phyloP scores from a whole-genome alignment of 139 green algal genomes.

The Chlorella sp. region DNA sequence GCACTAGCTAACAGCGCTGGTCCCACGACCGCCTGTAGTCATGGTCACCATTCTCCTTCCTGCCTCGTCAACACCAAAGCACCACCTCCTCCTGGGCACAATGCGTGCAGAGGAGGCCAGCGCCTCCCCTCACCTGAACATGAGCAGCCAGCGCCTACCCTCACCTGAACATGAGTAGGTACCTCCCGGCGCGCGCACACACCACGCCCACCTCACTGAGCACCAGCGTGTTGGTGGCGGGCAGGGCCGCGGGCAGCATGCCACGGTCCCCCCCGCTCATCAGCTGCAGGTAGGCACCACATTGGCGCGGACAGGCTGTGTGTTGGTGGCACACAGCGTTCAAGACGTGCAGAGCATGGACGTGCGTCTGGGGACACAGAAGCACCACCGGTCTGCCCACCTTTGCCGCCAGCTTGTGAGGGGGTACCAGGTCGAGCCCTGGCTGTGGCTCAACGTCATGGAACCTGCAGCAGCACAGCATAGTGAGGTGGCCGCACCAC shows the following conservation, averaged over 20 bases:
- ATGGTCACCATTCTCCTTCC: not conserved
- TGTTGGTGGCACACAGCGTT: conserved; percentile 32
- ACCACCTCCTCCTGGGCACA: not conserved
- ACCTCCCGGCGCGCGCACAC: conserved; percentile 8
- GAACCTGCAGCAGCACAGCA: conserved; percentile 42
- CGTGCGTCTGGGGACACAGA: too few species aligned
- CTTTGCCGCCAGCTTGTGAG: conserved; percentile 39
- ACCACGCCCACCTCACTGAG: conserved; percentile 49
- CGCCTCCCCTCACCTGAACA: too few species aligned
- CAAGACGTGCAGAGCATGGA: conserved; percentile 19
- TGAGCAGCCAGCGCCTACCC: too few species aligned
- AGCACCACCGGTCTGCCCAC: too few species aligned
- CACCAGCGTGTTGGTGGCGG: conserved; percentile 75
- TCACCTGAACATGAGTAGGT: conserved; percentile 34
- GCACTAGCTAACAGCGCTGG: not conserved
- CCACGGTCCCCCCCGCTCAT: conserved; percentile 35
- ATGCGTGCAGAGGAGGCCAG: too few species aligned
- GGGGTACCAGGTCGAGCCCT: conserved; percentile 39
- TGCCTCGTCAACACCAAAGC: not conserved
- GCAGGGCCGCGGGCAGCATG: conserved; percentile 49
- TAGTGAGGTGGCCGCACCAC: not conserved
- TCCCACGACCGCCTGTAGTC: not conserved
- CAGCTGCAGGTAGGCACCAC: conserved; percentile 27
- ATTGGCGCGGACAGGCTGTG: not conserved
- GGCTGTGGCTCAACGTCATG: conserved; percentile 71